These are phyloP conservation scores for Mitragyna speciosa DNA, from an alignment of 257 asterid genomes.

Conservation along the genomic window DNA sequence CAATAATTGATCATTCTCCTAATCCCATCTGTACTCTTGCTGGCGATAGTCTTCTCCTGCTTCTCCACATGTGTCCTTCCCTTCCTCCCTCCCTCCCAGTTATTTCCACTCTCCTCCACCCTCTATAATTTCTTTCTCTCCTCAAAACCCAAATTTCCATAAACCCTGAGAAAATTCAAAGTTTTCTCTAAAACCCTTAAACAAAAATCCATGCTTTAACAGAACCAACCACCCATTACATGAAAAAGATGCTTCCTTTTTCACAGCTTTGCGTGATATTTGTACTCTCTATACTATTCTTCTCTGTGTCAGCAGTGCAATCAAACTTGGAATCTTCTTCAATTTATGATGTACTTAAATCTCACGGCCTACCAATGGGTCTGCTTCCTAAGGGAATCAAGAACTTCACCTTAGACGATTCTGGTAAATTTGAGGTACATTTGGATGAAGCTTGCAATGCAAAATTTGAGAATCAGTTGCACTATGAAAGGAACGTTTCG, in stretches of 20 bases:
- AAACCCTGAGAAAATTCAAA: slow-evolving; percentile 11
- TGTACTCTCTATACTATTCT: slow-evolving; percentile 22
- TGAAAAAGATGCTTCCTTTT: slow-evolving; percentile 37
- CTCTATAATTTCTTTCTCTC: slow-evolving; percentile 10
- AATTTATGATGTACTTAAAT: slow-evolving; percentile 62
- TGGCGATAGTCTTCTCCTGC: slow-evolving; percentile 38
- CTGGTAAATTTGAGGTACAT: slow-evolving; percentile 69
- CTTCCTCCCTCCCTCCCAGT: neutral
- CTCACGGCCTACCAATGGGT: slow-evolving; percentile 82
- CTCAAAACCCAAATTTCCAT: slow-evolving; percentile 1
- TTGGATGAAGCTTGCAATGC: slow-evolving; percentile 84
- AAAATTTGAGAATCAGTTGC: slow-evolving; percentile 80
- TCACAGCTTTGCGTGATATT: slow-evolving; percentile 20
- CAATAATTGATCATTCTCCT: slow-evolving; percentile 59
- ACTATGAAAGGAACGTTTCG: slow-evolving; percentile 63
- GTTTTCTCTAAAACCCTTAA: slow-evolving; percentile 7
- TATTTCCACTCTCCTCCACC: neutral
- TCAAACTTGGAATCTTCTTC: slow-evolving; percentile 37
- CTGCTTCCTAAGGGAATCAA: slow-evolving; percentile 82
- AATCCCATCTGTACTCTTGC: slow-evolving; percentile 55
- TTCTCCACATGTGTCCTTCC: slow-evolving; percentile 4
- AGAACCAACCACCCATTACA: neutral
- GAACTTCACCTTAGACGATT: slow-evolving; percentile 53
- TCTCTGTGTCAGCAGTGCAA: slow-evolving; percentile 13
- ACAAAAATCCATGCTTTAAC: slow-evolving; percentile 27